A percentile compares a stretch with the other conserved stretches of the same genome.
Conservation (phyloP, 768 basidiomycete genomes). For the Macrolepiota albuminosa region DNA sequence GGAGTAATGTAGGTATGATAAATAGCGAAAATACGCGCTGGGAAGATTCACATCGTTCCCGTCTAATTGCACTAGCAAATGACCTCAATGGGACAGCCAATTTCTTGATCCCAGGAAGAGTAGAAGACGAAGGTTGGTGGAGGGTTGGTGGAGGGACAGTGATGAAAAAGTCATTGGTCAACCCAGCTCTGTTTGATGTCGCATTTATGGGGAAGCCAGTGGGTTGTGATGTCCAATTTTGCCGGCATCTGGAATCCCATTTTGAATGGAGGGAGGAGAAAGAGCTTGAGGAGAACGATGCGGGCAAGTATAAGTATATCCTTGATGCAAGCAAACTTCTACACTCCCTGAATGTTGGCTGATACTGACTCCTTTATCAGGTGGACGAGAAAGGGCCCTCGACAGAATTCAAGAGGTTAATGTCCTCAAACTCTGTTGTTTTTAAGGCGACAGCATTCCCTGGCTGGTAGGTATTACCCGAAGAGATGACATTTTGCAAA, state of each 20-base stretch:
- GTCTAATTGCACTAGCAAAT: conserved; percentile 35
- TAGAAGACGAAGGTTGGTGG: conserved; percentile 11
- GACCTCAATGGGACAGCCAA: conserved; percentile 26
- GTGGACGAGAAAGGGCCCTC: conserved; percentile 63
- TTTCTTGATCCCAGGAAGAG: conserved; percentile 26
- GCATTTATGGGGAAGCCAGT: conserved; percentile 41
- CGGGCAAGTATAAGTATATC: conserved; percentile 52
- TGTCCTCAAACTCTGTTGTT: conserved; percentile 54
- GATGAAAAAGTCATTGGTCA: conserved; percentile 30
- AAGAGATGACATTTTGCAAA: background rate
- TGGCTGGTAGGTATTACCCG: conserved; percentile 45
- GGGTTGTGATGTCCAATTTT: conserved; percentile 37
- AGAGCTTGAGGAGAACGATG: conserved; percentile 27
- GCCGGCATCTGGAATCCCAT: conserved; percentile 34
- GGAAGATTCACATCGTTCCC: conserved; percentile 40
- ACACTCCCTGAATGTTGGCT: background rate
- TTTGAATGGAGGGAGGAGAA: conserved; percentile 46
- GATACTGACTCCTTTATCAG: conserved; percentile 18
- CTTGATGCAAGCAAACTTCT: conserved; percentile 36
- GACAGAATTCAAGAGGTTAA: conserved; percentile 53
- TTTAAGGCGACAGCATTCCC: conserved; percentile 66
- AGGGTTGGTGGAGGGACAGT: conserved; percentile 29
- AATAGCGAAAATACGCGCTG: conserved; percentile 33
- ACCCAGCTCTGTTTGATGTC: conserved; percentile 51
- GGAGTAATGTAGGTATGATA: conserved; percentile 60